Percentiles rank a stretch among this genome's conserved stretches.
Evolutionary conservation across 768 basidiomycete species (phyloP).

Genomic region (Russula dissimulans): DNA sequence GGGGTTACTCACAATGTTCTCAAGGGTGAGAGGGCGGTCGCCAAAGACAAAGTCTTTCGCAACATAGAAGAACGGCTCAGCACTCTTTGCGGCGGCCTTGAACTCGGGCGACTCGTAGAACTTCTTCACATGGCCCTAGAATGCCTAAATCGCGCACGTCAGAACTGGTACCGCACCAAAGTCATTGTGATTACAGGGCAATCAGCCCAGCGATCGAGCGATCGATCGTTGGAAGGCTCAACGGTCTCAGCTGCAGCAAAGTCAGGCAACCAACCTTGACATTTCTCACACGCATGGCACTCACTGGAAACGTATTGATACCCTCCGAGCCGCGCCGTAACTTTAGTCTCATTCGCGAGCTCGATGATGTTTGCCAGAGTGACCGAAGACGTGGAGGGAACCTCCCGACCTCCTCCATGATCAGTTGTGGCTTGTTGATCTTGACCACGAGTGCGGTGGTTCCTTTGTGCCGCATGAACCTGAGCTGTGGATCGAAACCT

Average conservation of each 20-base stretch:
- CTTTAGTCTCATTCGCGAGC: conserved; percentile 67
- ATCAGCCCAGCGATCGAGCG: conserved; percentile 70
- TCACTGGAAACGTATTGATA: conserved; percentile 82
- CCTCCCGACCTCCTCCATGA: too few species aligned
- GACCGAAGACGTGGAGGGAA: too few species aligned
- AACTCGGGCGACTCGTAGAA: conserved; percentile 59
- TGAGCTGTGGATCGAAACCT: too few species aligned
- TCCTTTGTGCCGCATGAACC: too few species aligned
- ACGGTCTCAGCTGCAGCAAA: conserved; percentile 62
- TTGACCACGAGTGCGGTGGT: too few species aligned
- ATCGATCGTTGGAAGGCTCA: conserved; percentile 73
- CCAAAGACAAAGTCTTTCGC: conserved; percentile 67
- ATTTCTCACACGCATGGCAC: conserved; percentile 7
- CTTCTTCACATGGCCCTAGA: conserved; percentile 50
- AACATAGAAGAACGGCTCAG: conserved; percentile 55
- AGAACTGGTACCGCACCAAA: not conserved
- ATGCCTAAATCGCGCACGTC: conserved; percentile 34
- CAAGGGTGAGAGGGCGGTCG: conserved; percentile 46
- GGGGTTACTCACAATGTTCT: conserved; percentile 50
- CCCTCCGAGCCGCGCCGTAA: conserved; percentile 66
- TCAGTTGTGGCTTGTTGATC: too few species aligned
- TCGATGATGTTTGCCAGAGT: conserved; percentile 58
- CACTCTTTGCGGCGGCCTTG: conserved; percentile 48
- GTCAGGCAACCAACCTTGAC: not conserved
- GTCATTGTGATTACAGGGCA: conserved; percentile 37